Conservation (phyloP, 768 basidiomycete genomes). For the Kwoniella shandongensis region DNA sequence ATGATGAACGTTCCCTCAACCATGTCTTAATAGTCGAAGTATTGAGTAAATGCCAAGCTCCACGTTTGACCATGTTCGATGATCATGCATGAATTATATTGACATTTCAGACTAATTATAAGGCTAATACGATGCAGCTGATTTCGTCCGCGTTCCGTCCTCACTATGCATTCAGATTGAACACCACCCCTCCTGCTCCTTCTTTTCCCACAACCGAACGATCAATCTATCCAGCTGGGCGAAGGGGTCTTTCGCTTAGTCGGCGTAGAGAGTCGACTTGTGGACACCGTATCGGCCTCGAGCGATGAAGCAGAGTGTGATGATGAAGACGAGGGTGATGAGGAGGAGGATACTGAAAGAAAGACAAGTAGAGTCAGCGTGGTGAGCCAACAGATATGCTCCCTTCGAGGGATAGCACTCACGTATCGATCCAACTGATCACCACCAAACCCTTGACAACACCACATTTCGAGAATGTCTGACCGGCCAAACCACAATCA, state of each 20-base stretch:
- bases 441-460: slow-evolving; percentile 53
- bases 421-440: slow-evolving; percentile 51
- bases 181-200: too few relatives aligned
- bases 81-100: slow-evolving; percentile 7
- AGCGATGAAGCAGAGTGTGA: slow-evolving; percentile 43
- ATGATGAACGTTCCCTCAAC: too few relatives aligned
- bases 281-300: slow-evolving; percentile 39
- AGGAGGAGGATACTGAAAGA: slow-evolving; percentile 49
- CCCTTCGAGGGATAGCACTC: slow-evolving; percentile 17
- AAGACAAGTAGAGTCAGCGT: neutral
- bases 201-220: too few relatives aligned
- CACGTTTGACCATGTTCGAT: neutral
- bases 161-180: too few relatives aligned
- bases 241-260: too few relatives aligned
- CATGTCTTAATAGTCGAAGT: too few relatives aligned
- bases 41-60: too few relatives aligned
- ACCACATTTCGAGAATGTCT: slow-evolving; percentile 46
- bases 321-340: slow-evolving; percentile 41
- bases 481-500: slow-evolving; percentile 40
- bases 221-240: too few relatives aligned
- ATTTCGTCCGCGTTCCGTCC: neutral
- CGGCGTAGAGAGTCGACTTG: slow-evolving; percentile 38
- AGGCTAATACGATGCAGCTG: neutral
- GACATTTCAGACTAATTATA: slow-evolving; percentile 12
- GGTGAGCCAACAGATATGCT: too few relatives aligned